These are phyloP conservation scores for Rubia tinctorum DNA, from an alignment of 305 asterid genomes.

Conservation along the genomic window DNA sequence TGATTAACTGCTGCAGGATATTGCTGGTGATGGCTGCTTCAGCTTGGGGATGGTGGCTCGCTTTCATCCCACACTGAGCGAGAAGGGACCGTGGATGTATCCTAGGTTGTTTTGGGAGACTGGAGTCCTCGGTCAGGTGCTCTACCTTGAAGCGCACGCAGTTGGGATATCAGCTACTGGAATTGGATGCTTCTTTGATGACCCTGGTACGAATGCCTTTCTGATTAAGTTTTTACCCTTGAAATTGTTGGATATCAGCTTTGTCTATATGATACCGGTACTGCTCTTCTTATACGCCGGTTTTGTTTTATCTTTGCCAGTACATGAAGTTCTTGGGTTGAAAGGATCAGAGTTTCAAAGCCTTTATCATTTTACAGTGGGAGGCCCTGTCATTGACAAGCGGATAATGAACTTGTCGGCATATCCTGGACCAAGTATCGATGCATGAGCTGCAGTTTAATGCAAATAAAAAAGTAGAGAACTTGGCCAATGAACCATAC, in stretches of 20 bases:
- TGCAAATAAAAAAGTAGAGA: not conserved
- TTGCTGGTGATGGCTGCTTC: slow-evolving; percentile 95
- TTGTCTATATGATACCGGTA: not conserved
- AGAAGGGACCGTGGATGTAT: slow-evolving; percentile 83
- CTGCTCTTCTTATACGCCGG: not conserved
- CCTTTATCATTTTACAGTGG: slow-evolving; percentile 83
- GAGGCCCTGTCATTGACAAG: slow-evolving; percentile 76
- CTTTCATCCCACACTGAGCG: slow-evolving; percentile 59
- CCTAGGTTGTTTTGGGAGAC: slow-evolving; percentile 96
- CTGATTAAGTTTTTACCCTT: not conserved
- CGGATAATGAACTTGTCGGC: slow-evolving; percentile 93
- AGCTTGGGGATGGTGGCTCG: slow-evolving; percentile 97
- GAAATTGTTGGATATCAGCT: not conserved
- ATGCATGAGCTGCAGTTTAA: slow-evolving; percentile 30
- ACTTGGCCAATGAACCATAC: not conserved
- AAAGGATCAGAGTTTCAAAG: slow-evolving; percentile 68
- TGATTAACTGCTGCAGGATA: slow-evolving; percentile 42
- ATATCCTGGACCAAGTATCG: slow-evolving; percentile 72
- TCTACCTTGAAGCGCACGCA: slow-evolving; percentile 94
- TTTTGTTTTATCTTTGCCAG: slow-evolving; percentile 36
- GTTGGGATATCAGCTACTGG: slow-evolving; percentile 96
- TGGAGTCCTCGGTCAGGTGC: slow-evolving; percentile 94
- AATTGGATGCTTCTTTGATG: slow-evolving; percentile 94
- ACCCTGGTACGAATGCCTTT: slow-evolving; percentile 64
- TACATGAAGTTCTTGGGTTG: slow-evolving; percentile 86